These are phyloP conservation scores for Rubia yunnanensis DNA, from an alignment of 257 asterid species.

Conservation along the genomic window DNA sequence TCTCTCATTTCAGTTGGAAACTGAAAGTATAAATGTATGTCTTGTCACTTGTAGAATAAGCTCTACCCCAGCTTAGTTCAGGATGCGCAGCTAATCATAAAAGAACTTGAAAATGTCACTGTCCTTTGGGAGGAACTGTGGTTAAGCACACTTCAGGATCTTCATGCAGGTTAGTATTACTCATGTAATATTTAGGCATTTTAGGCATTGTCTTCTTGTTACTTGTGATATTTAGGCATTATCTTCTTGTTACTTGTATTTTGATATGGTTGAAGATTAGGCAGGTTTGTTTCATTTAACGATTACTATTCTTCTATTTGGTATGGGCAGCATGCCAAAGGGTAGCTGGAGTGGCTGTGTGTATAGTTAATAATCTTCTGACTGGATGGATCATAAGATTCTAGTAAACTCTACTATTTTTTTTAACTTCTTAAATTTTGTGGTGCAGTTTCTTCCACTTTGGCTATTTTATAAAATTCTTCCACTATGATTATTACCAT, in stretches of 20 bases:
- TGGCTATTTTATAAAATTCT: neutral
- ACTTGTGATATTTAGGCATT: neutral
- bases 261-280: neutral
- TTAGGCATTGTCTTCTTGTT: neutral
- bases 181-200: too few relatives aligned
- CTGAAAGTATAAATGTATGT: slow-evolving; percentile 5
- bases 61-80: slow-evolving; percentile 82
- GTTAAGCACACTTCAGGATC: slow-evolving; percentile 99
- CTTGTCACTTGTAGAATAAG: slow-evolving; percentile 50
- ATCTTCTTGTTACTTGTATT: neutral
- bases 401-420: neutral
- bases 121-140: slow-evolving; percentile 99
- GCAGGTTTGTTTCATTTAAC: neutral
- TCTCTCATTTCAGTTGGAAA: neutral
- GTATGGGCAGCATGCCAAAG: neutral
- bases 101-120: slow-evolving; percentile 88
- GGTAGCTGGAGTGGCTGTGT: neutral
- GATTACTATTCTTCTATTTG: neutral
- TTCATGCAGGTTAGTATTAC: slow-evolving; percentile 63
- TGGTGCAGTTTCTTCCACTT: neutral
- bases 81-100: slow-evolving; percentile 89
- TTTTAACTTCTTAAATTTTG: neutral
- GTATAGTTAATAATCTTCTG: neutral
- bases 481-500: neutral
- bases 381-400: neutral